Conservation (phyloP, 2,329 filamentous ascomycete genomes). For the Talaromyces rugulosus region DNA sequence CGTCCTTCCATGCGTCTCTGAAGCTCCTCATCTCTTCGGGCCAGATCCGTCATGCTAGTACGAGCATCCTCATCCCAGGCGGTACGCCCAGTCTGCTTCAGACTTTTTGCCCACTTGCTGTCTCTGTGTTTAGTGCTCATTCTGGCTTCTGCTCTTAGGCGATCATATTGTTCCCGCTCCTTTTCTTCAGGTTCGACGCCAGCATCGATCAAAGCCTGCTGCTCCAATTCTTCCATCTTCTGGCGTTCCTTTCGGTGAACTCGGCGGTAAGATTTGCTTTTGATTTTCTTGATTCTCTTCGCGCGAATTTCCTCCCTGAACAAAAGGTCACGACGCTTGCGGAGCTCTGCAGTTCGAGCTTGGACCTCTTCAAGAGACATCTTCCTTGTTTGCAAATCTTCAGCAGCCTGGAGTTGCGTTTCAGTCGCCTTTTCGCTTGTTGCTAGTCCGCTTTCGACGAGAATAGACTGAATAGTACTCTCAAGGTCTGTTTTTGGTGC, state of each 20-base stretch:
- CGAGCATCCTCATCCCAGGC: slow-evolving; percentile 88
- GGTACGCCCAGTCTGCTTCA: slow-evolving; percentile 72
- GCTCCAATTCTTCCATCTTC: slow-evolving; percentile 54
- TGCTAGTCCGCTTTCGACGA: slow-evolving; percentile 79
- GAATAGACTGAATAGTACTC: slow-evolving; percentile 77
- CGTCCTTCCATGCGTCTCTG: slow-evolving; percentile 74
- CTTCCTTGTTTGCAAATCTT: slow-evolving; percentile 67
- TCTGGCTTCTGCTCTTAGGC: slow-evolving; percentile 73
- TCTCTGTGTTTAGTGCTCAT: slow-evolving; percentile 82
- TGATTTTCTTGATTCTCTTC: slow-evolving; percentile 97
- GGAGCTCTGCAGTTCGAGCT: slow-evolving; percentile 67
- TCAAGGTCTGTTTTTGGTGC: slow-evolving; percentile 77
- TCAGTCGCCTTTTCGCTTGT: slow-evolving; percentile 58
- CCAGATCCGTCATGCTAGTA: slow-evolving; percentile 73
- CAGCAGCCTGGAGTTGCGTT: slow-evolving; percentile 63
- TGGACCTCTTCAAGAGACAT: slow-evolving; percentile 69
- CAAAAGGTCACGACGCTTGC: slow-evolving; percentile 75
- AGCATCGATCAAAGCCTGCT: slow-evolving; percentile 54
- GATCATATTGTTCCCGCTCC: slow-evolving; percentile 63
- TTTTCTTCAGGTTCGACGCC: slow-evolving; percentile 60
- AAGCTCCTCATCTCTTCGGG: slow-evolving; percentile 75
- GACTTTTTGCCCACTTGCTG: slow-evolving; percentile 86
- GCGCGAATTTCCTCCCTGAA: slow-evolving; percentile 85
- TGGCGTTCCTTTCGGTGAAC: slow-evolving; percentile 79
- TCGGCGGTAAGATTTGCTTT: slow-evolving; percentile 90